Percentiles rank a stretch among this genome's conserved stretches.
These are phyloP conservation scores for Myxozyma lipomycoides DNA, from an alignment of 805 yeast genomes.

Conservation along the genomic window DNA sequence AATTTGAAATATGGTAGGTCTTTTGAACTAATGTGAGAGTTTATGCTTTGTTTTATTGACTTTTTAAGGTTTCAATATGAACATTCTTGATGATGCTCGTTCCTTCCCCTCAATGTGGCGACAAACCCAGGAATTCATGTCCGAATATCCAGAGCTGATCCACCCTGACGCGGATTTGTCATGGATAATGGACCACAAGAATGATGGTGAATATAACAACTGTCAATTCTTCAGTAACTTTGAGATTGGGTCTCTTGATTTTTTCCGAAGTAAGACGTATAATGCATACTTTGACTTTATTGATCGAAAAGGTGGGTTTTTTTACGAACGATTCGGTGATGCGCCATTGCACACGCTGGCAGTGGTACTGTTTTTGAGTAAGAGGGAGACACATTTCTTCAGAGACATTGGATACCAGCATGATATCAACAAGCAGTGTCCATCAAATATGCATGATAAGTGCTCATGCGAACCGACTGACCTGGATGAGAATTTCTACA, in stretches of 20 bases:
- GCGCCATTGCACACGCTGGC: constrained; percentile 71
- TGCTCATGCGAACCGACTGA: constrained; percentile 28
- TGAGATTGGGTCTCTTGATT: constrained; percentile 57
- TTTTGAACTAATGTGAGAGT: no score
- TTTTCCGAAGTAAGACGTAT: constrained; percentile 57
- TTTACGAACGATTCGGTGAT: constrained; percentile 76
- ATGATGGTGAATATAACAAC: constrained; percentile 57
- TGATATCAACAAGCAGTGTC: constrained; percentile 32
- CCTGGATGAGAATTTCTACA: constrained; percentile 27
- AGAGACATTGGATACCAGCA: constrained; percentile 58
- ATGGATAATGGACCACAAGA: constrained; percentile 50
- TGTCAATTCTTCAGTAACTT: constrained; percentile 84
- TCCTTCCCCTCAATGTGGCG: constrained; percentile 57
- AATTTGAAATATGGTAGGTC: constrained; percentile 57
- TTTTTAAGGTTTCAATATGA: constrained; percentile 24
- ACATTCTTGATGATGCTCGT: constrained; percentile 28
- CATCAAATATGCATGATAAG: constrained; percentile 19
- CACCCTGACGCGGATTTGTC: constrained; percentile 47
- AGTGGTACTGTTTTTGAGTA: constrained; percentile 51
- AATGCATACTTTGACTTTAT: constrained; percentile 51
- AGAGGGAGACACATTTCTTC: constrained; percentile 54
- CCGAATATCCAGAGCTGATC: constrained; percentile 47
- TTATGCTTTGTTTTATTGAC: background rate
- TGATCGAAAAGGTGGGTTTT: constrained; percentile 62
- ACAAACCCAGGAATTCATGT: constrained; percentile 47